These are phyloP conservation scores for Trichoderma virens DNA, from an alignment of 495 filamentous ascomycete genomes.

Conservation along the genomic window DNA sequence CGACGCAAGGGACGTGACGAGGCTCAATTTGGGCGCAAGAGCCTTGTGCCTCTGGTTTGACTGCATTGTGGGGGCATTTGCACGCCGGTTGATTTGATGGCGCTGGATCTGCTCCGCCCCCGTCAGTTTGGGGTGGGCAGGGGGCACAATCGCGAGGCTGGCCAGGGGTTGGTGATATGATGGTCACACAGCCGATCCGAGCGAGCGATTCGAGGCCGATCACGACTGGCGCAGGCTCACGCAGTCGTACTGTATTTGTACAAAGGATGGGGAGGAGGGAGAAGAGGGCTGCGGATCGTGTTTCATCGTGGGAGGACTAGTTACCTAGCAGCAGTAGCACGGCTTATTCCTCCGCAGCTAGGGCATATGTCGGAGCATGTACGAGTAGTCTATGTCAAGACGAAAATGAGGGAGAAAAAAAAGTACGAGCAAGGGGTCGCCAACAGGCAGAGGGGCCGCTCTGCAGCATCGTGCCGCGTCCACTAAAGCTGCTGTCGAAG, in stretches of 20 bases:
- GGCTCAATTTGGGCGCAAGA: slow-evolving; percentile 2
- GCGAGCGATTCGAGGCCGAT: not conserved
- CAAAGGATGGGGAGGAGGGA: not conserved
- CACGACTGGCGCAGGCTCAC: not conserved
- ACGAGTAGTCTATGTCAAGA: too few species aligned
- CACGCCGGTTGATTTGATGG: slow-evolving; percentile 7
- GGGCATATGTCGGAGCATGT: too few species aligned
- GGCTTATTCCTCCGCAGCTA: too few species aligned
- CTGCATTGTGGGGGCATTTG: slow-evolving; percentile 1
- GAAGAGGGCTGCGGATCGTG: not conserved
- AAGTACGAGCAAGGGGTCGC: too few species aligned
- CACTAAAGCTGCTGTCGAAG: too few species aligned
- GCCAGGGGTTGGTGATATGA: not conserved
- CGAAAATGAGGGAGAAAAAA: too few species aligned
- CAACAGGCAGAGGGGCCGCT: too few species aligned
- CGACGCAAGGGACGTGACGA: slow-evolving; percentile 9
- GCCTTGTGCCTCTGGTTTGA: not conserved
- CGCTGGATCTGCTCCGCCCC: slow-evolving; percentile 9
- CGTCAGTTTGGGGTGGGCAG: not conserved
- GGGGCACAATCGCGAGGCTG: not conserved
- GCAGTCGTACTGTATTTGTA: not conserved
- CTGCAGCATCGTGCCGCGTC: too few species aligned
- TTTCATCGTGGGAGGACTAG: not conserved
- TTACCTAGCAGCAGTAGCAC: too few species aligned
- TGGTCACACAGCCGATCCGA: slow-evolving; percentile 3